Base-by-base conservation (phyloP, 139 green algal species). In the Cymbomonas tetramitiformis region DNA sequence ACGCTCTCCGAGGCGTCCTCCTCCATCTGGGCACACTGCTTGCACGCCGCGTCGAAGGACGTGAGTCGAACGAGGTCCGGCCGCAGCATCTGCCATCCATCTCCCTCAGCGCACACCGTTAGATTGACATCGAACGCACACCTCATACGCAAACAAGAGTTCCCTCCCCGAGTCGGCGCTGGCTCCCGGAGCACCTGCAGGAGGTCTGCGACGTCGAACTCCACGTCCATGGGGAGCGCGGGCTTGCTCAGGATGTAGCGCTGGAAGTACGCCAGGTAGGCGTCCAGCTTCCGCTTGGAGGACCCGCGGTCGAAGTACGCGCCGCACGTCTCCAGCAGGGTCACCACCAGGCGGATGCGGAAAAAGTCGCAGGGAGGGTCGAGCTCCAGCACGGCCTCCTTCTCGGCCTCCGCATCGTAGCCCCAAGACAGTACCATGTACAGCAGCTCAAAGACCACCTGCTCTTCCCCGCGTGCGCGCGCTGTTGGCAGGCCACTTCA, bases 251-350 rank as follows among this genome's bases (percentile, higher is more conserved):
- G 62, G 12, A 89, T 23, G 64, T 96, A 96, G 8, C 81, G 72
- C 68, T 91, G 86, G 57, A 96, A 83, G 77, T 84, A 91, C 24
- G 79, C 67, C 28, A 96, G 68, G 65, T 94, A 95, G n/a, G 75
- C 56, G 75, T 96, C 84, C 23, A 96, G 65, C 9, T 73, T 75
- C 7, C 55, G 56, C 15, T 64, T 55, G 0, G 79, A 76, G 5
- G 64, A 57, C 9, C 84, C 82, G 34, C 80, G 76, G 34, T 61
- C 67, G 59, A 94, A 96, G 73, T 86, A 94, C 26, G 69, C 58
- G 0, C 89, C 85, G 62, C 87, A 94, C 4, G 78, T 84, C 25
- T 82, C 70, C 51, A 96, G 68, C 53, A 95, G 70, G 24, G 61
- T 72, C 30, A 76, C 77, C 21, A 91, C 74, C 50, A 96, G 63